Evolutionary conservation across 2,329 filamentous ascomycete genomes (phyloP), one percentile per base, ranked within the genome.

Genomic region (Aspergillus clavatus): DNA sequence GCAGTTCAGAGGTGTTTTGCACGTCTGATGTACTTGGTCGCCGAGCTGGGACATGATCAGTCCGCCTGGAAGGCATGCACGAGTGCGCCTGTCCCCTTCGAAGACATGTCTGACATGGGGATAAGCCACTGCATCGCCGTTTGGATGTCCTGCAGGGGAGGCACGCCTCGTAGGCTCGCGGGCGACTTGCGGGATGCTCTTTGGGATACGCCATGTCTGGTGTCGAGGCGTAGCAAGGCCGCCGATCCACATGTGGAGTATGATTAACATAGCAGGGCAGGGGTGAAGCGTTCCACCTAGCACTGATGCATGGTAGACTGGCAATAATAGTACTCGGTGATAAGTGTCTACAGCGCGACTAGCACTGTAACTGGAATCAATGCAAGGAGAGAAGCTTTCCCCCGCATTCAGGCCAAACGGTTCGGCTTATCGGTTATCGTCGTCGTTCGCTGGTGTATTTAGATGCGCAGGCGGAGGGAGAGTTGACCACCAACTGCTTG

Each of bases 191-290:
- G 1, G 73, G 72, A 14, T 66, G 68, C 18, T 79, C 74, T 51
- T 72, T 77, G 10, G 75, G 74, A 18, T 76, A 74, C 46, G 75
- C 74, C 76, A 79, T 79, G 24, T 39, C 39, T 37, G 24, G 11
- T 21, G 10, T 21, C 22, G 5, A 29, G 23, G 10, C n/a, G 10
- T 12, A 35, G 3, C 18, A 33, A 22, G n/a, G 11, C 16, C 14
- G 23, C 4, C 5, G 29, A 26, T 21, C 31, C 14, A 35, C 31
- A 21, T 35, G 16, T 12, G 8, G 4, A 8, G 8, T 24, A 24
- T 24, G 23, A 24, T 24, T 4, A 8, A 24, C 23, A 24, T 24
- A 24, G 4, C 8, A 24, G 23, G 4, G 8, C 23, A 24, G 23
- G 8, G 23, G n/a, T n/a, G n/a, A n/a, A n/a, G n/a, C n/a, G n/a